Percentiles rank a stretch among this genome's conserved stretches.
Conservation (phyloP, 1,139 yeast genomes). For the Nakaseomyces sp. region DNA sequence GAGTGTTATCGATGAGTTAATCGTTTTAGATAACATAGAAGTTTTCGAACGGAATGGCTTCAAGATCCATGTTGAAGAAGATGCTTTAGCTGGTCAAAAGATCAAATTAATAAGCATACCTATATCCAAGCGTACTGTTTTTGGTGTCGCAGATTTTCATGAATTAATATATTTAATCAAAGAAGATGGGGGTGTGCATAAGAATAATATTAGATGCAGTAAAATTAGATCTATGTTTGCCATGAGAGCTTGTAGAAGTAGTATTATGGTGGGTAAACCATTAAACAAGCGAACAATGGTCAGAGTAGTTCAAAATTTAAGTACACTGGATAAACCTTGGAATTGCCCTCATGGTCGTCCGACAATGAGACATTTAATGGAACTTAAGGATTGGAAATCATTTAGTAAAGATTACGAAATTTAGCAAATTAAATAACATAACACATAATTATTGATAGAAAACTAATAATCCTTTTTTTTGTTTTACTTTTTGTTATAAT, state of each 20-base stretch:
- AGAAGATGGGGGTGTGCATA: slow-evolving; percentile 34
- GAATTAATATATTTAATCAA: slow-evolving; percentile 62
- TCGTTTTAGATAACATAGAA: slow-evolving; percentile 49
- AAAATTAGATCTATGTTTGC: slow-evolving; percentile 81
- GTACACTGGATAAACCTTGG: slow-evolving; percentile 86
- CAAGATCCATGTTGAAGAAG: slow-evolving; percentile 40
- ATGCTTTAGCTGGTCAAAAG: slow-evolving; percentile 46
- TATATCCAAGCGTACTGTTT: slow-evolving; percentile 57
- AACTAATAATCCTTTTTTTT: no score
- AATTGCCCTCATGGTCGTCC: slow-evolving; percentile 99
- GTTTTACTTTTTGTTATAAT: no score
- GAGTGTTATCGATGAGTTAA: slow-evolving; percentile 68
- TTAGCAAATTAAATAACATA: slow-evolving; percentile 8
- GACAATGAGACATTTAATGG: slow-evolving; percentile 81
- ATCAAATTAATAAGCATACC: slow-evolving; percentile 60
- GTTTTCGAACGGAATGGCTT: slow-evolving; percentile 73
- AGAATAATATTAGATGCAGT: slow-evolving; percentile 49
- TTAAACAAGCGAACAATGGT: slow-evolving; percentile 53
- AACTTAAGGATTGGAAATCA: slow-evolving; percentile 42
- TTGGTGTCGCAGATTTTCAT: slow-evolving; percentile 59
- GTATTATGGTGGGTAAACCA: slow-evolving; percentile 87
- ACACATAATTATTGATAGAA: background rate
- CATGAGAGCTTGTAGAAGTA: slow-evolving; percentile 87
- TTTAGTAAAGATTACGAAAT: slow-evolving; percentile 37
- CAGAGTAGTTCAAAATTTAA: slow-evolving; percentile 55